These are phyloP conservation scores for Macrolepiota albuminosa DNA, from an alignment of 768 basidiomycete genomes.

Conservation along the genomic window DNA sequence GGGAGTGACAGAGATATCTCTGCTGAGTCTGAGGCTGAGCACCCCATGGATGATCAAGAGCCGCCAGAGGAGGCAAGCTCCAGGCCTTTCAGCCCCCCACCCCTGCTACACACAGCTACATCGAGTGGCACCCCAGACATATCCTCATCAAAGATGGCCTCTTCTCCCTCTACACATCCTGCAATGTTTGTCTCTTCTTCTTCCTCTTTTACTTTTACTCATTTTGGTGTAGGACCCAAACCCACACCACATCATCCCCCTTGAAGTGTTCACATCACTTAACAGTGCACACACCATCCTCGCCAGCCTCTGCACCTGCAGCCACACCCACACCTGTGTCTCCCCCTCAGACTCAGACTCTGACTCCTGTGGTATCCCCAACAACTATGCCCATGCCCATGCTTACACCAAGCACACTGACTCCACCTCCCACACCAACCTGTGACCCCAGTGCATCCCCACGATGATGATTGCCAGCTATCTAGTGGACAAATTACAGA, in stretches of 20 bases:
- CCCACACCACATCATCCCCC: slow-evolving; percentile 34
- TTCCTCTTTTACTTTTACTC: no score
- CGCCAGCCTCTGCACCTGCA: not conserved
- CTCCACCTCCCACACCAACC: no score
- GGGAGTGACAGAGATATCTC: no score
- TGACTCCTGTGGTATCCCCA: no score
- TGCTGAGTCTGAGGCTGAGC: no score
- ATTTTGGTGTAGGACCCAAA: slow-evolving; percentile 27
- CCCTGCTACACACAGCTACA: not conserved
- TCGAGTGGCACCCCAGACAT: slow-evolving; percentile 63
- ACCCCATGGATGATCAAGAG: no score
- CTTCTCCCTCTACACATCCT: slow-evolving; percentile 48
- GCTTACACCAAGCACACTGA: no score
- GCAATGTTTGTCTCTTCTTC: slow-evolving; percentile 22
- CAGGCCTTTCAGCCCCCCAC: not conserved
- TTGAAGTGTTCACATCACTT: slow-evolving; percentile 37
- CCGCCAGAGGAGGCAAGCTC: not conserved
- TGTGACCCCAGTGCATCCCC: no score
- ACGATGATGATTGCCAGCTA: not conserved
- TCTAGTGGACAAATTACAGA: not conserved
- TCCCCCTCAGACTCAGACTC: no score
- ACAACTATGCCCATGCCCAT: no score
- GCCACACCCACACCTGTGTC: not conserved
- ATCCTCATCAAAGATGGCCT: slow-evolving; percentile 52
- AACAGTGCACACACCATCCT: slow-evolving; percentile 40